These are phyloP conservation scores for Cryptococcus sp. DNA, from an alignment of 1,284 basidiomycete genomes.

Conservation along the genomic window DNA sequence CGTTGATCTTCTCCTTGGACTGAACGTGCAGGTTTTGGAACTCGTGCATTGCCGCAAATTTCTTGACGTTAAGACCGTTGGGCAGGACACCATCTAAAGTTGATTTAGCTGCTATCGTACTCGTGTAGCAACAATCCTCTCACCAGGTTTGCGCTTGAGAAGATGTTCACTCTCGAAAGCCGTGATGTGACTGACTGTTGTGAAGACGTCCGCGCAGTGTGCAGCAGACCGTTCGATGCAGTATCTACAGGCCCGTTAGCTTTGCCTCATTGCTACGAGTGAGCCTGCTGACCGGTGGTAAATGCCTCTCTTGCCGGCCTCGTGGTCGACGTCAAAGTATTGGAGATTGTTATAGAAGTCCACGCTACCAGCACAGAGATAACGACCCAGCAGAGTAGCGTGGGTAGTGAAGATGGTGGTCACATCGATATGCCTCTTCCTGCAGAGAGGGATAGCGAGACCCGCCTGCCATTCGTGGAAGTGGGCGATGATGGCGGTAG, in stretches of 20 bases:
- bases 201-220: constrained; percentile 97
- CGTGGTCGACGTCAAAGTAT: constrained; percentile 99
- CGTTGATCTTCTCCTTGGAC: constrained; percentile 94
- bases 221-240: constrained; percentile 94
- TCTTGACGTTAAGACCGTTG: constrained; percentile 96
- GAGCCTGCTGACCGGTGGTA: constrained; percentile 58
- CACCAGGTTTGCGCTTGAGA: constrained; percentile 86
- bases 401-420: constrained; percentile 98
- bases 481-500: constrained; percentile 88
- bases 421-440: constrained; percentile 95
- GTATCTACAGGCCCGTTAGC: constrained; percentile 68
- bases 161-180: constrained; percentile 96
- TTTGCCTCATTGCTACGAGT: background rate
- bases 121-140: constrained; percentile 5
- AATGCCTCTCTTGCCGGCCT: constrained; percentile 97
- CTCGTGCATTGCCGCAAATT: constrained; percentile 92
- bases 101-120: background rate
- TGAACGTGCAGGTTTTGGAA: constrained; percentile 95
- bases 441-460: constrained; percentile 90
- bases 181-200: constrained; percentile 96
- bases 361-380: constrained; percentile 94
- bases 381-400: constrained; percentile 96
- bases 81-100: constrained; percentile 86
- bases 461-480: constrained; percentile 99
- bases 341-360: constrained; percentile 99